Evolutionary conservation across 345 rosid genomes (phyloP).

Genomic region (Angophora floribunda): DNA sequence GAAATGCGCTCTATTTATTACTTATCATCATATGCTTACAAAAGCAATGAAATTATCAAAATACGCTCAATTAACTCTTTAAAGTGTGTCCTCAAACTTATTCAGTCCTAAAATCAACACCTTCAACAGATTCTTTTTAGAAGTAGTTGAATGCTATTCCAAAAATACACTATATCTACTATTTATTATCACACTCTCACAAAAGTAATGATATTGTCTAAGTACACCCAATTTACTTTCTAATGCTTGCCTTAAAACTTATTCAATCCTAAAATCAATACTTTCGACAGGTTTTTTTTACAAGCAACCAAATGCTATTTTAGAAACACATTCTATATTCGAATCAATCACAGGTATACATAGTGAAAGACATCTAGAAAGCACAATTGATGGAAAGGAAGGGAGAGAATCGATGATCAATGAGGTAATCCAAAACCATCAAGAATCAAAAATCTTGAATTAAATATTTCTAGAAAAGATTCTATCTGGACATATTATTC

Average conservation of each 20-base stretch:
- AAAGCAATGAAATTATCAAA: too few relatives aligned
- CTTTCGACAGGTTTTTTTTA: rapidly evolving
- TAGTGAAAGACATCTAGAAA: not conserved
- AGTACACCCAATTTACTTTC: not conserved
- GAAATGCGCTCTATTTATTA: too few relatives aligned
- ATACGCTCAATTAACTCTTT: too few relatives aligned
- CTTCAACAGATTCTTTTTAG: too few relatives aligned
- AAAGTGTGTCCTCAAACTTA: too few relatives aligned
- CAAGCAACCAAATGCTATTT: rapidly evolving
- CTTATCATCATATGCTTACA: too few relatives aligned
- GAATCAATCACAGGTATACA: rapidly evolving
- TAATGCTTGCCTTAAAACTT: not conserved
- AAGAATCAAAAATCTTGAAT: not conserved
- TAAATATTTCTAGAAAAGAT: not conserved
- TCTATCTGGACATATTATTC: rapidly evolving
- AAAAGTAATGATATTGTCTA: not conserved
- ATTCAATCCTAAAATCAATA: not conserved
- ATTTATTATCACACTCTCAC: not conserved
- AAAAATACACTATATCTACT: not conserved
- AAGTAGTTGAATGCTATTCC: too few relatives aligned
- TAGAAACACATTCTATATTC: rapidly evolving
- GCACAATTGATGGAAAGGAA: rapidly evolving
- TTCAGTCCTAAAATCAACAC: too few relatives aligned
- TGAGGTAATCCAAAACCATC: rapidly evolving
- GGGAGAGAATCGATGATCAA: rapidly evolving